Evolutionary conservation across 1,284 basidiomycete genomes (phyloP), one percentile per base, ranked within the genome.

Genomic region (Afroboletus lepidellus): DNA sequence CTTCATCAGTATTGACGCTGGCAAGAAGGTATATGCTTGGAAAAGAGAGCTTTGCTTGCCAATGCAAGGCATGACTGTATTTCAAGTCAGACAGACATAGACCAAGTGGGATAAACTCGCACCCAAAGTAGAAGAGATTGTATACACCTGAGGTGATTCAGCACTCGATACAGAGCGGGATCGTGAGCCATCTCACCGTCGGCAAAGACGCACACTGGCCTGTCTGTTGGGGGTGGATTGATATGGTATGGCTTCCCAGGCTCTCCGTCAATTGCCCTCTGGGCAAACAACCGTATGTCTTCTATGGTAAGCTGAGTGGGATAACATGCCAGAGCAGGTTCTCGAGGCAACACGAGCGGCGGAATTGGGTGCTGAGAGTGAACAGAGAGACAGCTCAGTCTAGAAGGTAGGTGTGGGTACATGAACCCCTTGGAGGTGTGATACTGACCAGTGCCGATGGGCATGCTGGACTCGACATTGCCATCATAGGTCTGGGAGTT

Each of bases 81-180:
- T 24, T 44, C 38, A 39, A 46, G 41, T 59, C 51, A 57, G 61
- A 53, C 57, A 36, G 57, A 48, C 51, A 27, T 34, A 34, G 30
- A 18, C 24, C 20, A 37, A 37, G 53, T 38, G 30, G 21, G 33
- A 51, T 34, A n/a, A 20, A n/a, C 12, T 58, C 81, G 60, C 69
- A 92, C 86, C 92, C 94, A 69, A 93, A 96, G 72, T 98, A 94
- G 74, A 97, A 97, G 44, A 96, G 77, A 72, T 97, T 94, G 65
- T 95, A 95, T 15, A 95, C 93, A 37, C 92, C 86, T 88, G 56
- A 23, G 32, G 32, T n/a, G 46, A 57, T 50, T 65, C 27, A 65
- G 39, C 12, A 27, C 62, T 58, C 18, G 24, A 41, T 16, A n/a
- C 33, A 41, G 48, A 29, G 46, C 1, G 38, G 21, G 23, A 21